Evolutionary conservation across 2,329 filamentous ascomycete species (phyloP).

Genomic region (Stemphylium lycopersici): DNA sequence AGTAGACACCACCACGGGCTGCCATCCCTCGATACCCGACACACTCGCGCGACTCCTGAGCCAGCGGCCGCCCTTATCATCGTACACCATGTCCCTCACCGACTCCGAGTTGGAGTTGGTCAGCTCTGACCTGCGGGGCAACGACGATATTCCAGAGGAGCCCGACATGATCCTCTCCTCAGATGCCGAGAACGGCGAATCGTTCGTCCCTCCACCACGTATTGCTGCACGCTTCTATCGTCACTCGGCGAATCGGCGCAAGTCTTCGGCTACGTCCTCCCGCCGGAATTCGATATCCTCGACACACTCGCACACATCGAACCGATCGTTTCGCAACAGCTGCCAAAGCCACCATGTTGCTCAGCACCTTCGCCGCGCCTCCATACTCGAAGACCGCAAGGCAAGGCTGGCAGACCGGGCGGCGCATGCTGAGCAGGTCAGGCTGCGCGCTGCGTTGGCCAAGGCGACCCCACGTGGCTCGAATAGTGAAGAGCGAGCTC

Average conservation of each 20-base stretch:
- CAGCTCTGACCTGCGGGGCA: slow-evolving; percentile 34
- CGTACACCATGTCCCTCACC: slow-evolving; percentile 37
- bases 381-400: slow-evolving; percentile 80
- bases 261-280: slow-evolving; percentile 77
- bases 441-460: slow-evolving; percentile 73
- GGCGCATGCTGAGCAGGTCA: slow-evolving; percentile 82
- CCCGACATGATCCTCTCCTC: slow-evolving; percentile 50
- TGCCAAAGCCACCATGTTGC: slow-evolving; percentile 78
- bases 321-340: slow-evolving; percentile 60
- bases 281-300: slow-evolving; percentile 82
- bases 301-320: slow-evolving; percentile 72
- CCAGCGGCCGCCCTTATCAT: neutral
- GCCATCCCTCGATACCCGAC: slow-evolving; percentile 21
- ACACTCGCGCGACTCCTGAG: slow-evolving; percentile 27
- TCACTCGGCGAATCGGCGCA: slow-evolving; percentile 68
- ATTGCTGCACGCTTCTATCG: slow-evolving; percentile 80
- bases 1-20: slow-evolving; percentile 11
- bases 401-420: slow-evolving; percentile 80
- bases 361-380: slow-evolving; percentile 78
- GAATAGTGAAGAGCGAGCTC: slow-evolving; percentile 74
- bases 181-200: slow-evolving; percentile 45
- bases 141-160: slow-evolving; percentile 52
- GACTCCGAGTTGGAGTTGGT: slow-evolving; percentile 43
- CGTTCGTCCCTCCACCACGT: slow-evolving; percentile 72
- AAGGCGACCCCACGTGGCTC: slow-evolving; percentile 72